Percentiles rank a stretch among this genome's conserved stretches.
Evolutionary conservation across 345 rosid genomes (phyloP).

Genomic region (Boechera stricta): DNA sequence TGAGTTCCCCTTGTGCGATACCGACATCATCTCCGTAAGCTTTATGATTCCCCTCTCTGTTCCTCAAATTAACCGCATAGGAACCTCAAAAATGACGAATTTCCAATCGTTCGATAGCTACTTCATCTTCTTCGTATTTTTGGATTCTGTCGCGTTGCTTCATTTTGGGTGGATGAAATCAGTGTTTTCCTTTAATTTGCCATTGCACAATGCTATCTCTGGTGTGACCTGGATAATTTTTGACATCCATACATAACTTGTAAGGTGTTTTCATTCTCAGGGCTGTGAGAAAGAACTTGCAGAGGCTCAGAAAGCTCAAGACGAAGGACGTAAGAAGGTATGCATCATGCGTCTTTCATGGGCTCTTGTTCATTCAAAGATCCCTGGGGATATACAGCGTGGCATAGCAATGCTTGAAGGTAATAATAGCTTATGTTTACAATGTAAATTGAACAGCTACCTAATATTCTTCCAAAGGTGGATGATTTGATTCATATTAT

Average conservation of each 20-base stretch:
- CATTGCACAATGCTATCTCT: neutral
- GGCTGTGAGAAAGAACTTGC: slow-evolving; percentile 78
- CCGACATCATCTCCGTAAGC: slow-evolving; percentile 68
- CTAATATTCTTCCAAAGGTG: neutral
- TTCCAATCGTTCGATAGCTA: neutral
- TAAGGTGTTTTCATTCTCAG: slow-evolving; percentile 43
- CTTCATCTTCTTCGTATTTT: slow-evolving; percentile 6
- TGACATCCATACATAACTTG: neutral
- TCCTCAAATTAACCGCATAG: neutral
- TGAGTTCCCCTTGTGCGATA: slow-evolving; percentile 77
- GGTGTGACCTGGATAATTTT: neutral
- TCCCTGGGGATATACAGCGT: slow-evolving; percentile 66
- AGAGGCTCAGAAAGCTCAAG: slow-evolving; percentile 59
- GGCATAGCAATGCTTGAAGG: slow-evolving; percentile 93
- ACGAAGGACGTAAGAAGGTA: slow-evolving; percentile 58
- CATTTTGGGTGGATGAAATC: neutral
- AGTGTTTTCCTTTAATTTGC: neutral
- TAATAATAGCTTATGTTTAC: slow-evolving; percentile 3
- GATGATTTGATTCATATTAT: slow-evolving; percentile 12
- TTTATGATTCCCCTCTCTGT: neutral
- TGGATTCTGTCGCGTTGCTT: slow-evolving; percentile 3
- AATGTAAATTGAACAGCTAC: neutral
- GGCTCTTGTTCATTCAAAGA: slow-evolving; percentile 86
- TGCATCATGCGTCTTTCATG: slow-evolving; percentile 77
- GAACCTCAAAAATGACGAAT: neutral